Conservation (phyloP, 75 land plant genomes). For the Cryptomeria japonica region DNA sequence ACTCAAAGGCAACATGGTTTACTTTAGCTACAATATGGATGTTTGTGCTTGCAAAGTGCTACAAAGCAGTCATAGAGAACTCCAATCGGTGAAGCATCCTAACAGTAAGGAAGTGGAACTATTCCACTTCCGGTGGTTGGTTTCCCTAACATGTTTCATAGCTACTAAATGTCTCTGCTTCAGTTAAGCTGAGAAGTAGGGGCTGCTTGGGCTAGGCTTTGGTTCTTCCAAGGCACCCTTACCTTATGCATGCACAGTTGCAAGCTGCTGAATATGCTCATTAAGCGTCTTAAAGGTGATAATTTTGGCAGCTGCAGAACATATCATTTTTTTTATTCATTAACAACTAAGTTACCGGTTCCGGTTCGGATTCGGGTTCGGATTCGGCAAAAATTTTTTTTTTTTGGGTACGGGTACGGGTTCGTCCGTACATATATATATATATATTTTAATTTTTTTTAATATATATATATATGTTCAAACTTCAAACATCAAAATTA, state of each 20-base stretch:
- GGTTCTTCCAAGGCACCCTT: neutral
- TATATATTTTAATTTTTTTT: no score
- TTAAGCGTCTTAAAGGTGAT: neutral
- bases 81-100: neutral
- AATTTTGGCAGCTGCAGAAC: neutral
- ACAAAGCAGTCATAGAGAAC: neutral
- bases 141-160: neutral
- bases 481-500: no score
- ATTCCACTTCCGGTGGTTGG: neutral
- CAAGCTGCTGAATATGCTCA: neutral
- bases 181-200: neutral
- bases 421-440: no score
- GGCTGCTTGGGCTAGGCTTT: neutral
- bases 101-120: neutral
- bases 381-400: no score
- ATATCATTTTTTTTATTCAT: neutral
- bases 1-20: neutral
- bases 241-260: neutral
- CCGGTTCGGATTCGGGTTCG: no score
- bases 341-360: no score
- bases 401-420: no score
- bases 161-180: neutral
- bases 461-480: no score
- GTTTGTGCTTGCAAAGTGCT: neutral
- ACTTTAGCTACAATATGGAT: neutral